Evolutionary conservation across 2,329 filamentous ascomycete genomes (phyloP).

Genomic region (Verticillium isaacii): DNA sequence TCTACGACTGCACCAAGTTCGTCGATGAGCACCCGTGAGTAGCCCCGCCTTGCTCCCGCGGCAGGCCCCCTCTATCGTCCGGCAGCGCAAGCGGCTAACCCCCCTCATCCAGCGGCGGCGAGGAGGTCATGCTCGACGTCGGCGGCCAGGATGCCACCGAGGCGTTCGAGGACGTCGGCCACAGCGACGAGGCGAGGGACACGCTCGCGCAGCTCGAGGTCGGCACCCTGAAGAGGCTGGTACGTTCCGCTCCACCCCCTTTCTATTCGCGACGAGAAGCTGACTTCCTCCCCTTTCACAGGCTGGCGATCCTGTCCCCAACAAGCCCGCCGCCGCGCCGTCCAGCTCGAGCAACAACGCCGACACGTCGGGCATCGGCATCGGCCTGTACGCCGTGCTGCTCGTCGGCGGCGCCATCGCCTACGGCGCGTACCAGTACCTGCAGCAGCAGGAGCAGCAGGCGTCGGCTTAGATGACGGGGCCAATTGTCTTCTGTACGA

Average conservation of each 20-base stretch:
- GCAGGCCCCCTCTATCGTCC: neutral
- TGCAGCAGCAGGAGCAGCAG: slow-evolving; percentile 53
- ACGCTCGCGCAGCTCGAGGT: slow-evolving; percentile 75
- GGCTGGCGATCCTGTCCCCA: slow-evolving; percentile 76
- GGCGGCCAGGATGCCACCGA: slow-evolving; percentile 94
- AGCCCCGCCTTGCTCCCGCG: neutral
- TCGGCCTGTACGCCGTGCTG: slow-evolving; percentile 77
- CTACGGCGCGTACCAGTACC: slow-evolving; percentile 81
- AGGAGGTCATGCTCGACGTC: slow-evolving; percentile 96
- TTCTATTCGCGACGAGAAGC: neutral
- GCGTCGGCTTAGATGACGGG: slow-evolving; percentile 14
- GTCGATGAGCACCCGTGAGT: slow-evolving; percentile 92
- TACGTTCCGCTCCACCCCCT: slow-evolving; percentile 36
- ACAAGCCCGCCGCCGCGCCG: slow-evolving; percentile 45
- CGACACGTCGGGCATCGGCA: slow-evolving; percentile 56
- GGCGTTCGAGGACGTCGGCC: slow-evolving; percentile 98
- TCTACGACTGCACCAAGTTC: slow-evolving; percentile 87
- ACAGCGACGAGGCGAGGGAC: slow-evolving; percentile 97
- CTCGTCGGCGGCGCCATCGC: slow-evolving; percentile 71
- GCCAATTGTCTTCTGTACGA: neutral
- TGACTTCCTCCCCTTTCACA: slow-evolving; percentile 28
- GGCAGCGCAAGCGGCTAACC: slow-evolving; percentile 1
- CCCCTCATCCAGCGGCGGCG: slow-evolving; percentile 68
- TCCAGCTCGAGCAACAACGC: slow-evolving; percentile 42
- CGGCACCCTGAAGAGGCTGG: slow-evolving; percentile 74